phyloP scores from a whole-genome alignment of 441 rosid species.

The Populus hybrid region DNA sequence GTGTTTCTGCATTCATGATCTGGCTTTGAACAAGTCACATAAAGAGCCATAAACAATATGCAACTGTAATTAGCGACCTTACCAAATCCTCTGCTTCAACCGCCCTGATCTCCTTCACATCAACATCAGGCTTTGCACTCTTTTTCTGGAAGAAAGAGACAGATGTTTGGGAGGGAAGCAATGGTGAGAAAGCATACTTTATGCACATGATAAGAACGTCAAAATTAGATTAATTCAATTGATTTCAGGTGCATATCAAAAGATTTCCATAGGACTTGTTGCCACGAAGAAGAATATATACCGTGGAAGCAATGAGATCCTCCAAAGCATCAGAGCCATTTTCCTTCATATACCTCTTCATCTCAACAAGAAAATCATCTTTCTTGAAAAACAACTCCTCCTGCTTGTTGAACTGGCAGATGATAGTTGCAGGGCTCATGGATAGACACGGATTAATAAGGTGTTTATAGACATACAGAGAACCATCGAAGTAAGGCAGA shows the following conservation, averaged over 20 bases:
- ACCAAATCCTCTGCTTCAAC: neutral
- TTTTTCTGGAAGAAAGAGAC: neutral
- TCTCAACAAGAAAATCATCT: conserved; percentile 18
- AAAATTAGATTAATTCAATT: neutral
- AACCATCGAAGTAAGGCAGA: conserved; percentile 38
- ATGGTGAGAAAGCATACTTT: neutral
- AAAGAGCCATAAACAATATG: neutral
- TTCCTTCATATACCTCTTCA: conserved; percentile 22
- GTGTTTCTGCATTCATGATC: no score
- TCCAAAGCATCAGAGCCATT: conserved; percentile 31
- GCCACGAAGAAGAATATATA: neutral
- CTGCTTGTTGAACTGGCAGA: conserved; percentile 24
- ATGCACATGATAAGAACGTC: no score
- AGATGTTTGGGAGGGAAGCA: neutral
- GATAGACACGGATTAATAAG: conserved; percentile 32
- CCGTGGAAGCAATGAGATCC: conserved; percentile 26
- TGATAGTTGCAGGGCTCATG: conserved; percentile 17
- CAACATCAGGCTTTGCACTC: neutral
- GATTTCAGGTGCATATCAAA: neutral
- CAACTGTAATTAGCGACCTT: neutral
- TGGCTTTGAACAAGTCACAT: neutral
- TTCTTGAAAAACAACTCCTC: conserved; percentile 11
- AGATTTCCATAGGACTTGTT: neutral
- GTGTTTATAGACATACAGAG: conserved; percentile 37
- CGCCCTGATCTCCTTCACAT: neutral